Evolutionary conservation across 1,284 basidiomycete genomes (phyloP), one percentile per base, ranked within the genome.

Genomic region (Apiotrichum gamsii): DNA sequence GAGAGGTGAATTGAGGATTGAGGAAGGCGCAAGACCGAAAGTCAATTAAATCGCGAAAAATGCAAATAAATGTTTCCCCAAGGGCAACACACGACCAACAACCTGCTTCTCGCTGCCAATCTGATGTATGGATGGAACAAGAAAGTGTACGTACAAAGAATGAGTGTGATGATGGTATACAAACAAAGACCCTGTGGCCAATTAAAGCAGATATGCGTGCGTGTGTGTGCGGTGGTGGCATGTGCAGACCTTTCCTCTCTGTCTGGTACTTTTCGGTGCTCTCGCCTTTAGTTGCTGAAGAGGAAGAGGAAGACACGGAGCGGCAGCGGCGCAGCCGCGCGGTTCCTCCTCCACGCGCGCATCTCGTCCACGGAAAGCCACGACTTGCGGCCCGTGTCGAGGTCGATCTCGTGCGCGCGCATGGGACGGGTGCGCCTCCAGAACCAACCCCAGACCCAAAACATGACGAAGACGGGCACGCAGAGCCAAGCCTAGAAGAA

Each of bases 401-500:
- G 57, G 50, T 75, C 73, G 51, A 75, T 74, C 47, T 74, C 68
- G 45, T 52, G 45, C 5, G 65, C 64, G 20, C 60, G 60, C 43
- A 54, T 51, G 20, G 72, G 72, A 1, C 57, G 49, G 1, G 58
- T 64, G 31, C 71, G 57, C 59, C 70, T 72, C 64, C 64, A 72
- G 37, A 61, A n/a, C 58, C 56, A 65, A 34, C 64, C 67, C 36
- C 57, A 45, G 34, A 66, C 51, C 51, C 58, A 73, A 65, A 74
- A 71, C 23, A 28, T 41, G 24, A 72, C 50, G 30, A 70, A 40
- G 54, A 74, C 52, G n/a, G 72, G 72, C 0, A 55, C 50, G 21
- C 72, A 72, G 33, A 77, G 54, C 66, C 72, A 77, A 39, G 45
- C 33, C 39, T 45, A 47, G 74, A 78, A 78, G 72, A 53, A 53